Evolutionary conservation across 345 rosid genomes (phyloP).

Genomic region (Eucalyptus erythrocorys): DNA sequence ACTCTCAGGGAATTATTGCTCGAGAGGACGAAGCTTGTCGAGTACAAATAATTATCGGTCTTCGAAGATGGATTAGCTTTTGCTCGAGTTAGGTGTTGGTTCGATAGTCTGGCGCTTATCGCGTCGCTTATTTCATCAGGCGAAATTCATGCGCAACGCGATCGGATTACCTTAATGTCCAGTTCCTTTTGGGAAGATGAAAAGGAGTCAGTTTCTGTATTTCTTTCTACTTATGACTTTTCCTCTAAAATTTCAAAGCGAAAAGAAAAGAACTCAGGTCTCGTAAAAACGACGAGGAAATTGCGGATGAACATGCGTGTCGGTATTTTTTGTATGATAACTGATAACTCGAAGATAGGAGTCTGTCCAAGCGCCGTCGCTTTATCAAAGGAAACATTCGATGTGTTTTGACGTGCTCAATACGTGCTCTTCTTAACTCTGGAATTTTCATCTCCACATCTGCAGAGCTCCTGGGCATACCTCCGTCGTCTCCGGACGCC

Average conservation of each 20-base stretch:
- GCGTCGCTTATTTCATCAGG: not conserved
- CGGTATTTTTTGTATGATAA: not conserved
- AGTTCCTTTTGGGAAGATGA: not conserved
- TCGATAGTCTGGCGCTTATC: too few species aligned
- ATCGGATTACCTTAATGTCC: not conserved
- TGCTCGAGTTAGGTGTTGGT: not conserved
- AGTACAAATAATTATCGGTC: not conserved
- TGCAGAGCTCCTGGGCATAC: conserved; percentile 68
- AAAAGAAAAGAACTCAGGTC: not conserved
- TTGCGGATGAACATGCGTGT: not conserved
- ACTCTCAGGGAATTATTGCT: not conserved
- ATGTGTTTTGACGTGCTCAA: not conserved
- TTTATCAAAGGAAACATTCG: not conserved
- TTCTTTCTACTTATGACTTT: not conserved
- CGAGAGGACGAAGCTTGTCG: not conserved
- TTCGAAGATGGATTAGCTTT: not conserved
- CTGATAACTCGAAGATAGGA: not conserved
- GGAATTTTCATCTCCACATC: not conserved
- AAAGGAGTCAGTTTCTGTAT: not conserved
- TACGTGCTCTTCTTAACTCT: not conserved
- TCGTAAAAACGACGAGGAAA: not conserved
- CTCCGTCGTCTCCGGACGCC: conserved; percentile 77
- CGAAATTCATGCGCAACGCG: not conserved
- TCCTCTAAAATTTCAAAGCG: not conserved
- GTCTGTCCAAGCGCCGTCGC: not conserved